Conservation (phyloP, 257 asterid genomes). For the Primulina eburnea region DNA sequence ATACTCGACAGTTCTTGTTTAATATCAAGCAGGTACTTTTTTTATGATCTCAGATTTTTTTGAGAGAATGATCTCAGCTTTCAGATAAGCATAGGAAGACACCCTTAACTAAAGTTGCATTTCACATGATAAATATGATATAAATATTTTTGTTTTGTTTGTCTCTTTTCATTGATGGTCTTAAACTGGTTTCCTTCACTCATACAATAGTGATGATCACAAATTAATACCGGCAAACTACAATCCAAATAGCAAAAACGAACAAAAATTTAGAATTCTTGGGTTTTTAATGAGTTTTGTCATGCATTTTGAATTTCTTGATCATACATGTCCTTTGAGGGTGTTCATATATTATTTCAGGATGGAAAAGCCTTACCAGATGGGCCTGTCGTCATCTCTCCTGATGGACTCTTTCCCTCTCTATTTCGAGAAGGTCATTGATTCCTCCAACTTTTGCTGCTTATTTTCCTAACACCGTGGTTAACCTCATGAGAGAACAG, state of each 20-base stretch:
- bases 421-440: constrained; percentile 85
- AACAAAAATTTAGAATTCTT: too few species aligned
- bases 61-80: too few species aligned
- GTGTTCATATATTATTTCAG: constrained; percentile 37
- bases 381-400: constrained; percentile 96
- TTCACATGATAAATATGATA: too few species aligned
- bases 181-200: too few species aligned
- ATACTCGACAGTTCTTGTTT: constrained; percentile 73
- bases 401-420: constrained; percentile 98
- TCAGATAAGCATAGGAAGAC: too few species aligned
- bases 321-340: background rate
- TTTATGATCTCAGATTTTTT: background rate
- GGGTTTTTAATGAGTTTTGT: background rate
- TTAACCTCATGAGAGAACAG: background rate
- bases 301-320: background rate
- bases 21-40: constrained; percentile 80
- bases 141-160: too few species aligned
- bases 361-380: constrained; percentile 93
- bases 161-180: too few species aligned
- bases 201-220: too few species aligned
- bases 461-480: constrained; percentile 5
- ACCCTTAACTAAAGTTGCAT: too few species aligned
- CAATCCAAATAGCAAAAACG: too few species aligned
- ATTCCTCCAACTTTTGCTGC: constrained; percentile 19
- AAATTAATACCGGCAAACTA: too few species aligned